These are phyloP conservation scores for Alternaria conjuncta DNA, from an alignment of 2,329 filamentous ascomycete genomes.

Conservation along the genomic window DNA sequence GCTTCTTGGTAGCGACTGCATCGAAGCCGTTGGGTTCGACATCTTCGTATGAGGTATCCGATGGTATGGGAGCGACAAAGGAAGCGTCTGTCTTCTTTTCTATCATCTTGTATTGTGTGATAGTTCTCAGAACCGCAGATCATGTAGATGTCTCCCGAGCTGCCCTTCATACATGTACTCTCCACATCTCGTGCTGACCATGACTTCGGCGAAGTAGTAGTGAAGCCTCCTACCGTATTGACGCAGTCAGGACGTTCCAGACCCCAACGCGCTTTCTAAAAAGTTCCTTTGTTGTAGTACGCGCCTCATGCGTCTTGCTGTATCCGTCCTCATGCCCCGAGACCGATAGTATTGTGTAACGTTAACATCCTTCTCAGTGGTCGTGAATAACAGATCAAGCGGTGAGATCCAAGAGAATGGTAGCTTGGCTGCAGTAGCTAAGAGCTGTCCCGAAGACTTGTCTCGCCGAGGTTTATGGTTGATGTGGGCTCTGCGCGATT, in stretches of 20 bases:
- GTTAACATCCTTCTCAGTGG: constrained; percentile 16
- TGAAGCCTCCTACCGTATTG: neutral
- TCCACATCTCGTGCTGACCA: neutral
- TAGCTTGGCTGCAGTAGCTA: neutral
- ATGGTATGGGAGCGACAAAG: constrained; percentile 4
- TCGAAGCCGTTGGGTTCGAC: constrained; percentile 47
- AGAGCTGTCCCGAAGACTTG: neutral
- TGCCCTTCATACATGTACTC: neutral
- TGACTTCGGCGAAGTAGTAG: neutral
- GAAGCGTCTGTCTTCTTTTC: constrained; percentile 19
- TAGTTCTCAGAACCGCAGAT: too few species aligned
- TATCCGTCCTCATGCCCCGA: constrained; percentile 17
- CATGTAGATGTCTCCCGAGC: too few species aligned
- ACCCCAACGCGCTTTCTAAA: neutral
- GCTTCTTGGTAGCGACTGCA: constrained; percentile 53
- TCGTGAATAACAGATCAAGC: neutral
- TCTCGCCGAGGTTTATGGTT: neutral
- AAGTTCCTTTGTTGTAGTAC: constrained; percentile 2
- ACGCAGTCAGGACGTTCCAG: constrained; percentile 9
- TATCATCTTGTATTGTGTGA: constrained; percentile 2
- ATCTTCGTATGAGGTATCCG: constrained; percentile 22
- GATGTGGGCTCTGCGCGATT: constrained; percentile 1
- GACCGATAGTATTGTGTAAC: constrained; percentile 21
- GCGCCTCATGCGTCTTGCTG: constrained; percentile 5
- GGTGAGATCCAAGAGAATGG: constrained; percentile 4